Evolutionary conservation across 2,329 filamentous ascomycete genomes (phyloP).

Genomic region (Dryadomyces quercus-mongolicae): DNA sequence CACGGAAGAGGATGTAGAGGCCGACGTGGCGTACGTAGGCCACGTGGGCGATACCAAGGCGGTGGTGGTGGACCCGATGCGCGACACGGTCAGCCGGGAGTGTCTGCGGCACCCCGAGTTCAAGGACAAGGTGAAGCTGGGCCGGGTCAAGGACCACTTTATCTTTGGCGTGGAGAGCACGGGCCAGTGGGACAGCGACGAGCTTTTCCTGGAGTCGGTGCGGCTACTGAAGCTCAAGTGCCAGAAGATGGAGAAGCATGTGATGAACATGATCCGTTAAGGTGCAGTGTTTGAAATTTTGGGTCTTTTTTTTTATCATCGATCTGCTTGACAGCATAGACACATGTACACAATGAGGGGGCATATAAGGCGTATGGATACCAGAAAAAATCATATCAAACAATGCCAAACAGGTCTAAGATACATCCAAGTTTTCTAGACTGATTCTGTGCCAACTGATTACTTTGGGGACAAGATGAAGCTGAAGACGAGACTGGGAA

Average conservation of each 20-base stretch:
- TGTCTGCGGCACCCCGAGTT: conserved; percentile 87
- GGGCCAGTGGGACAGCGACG: conserved; percentile 88
- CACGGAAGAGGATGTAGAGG: conserved; percentile 50
- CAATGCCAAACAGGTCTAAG: neutral
- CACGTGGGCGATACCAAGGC: conserved; percentile 75
- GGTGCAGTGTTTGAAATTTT: conserved; percentile 5
- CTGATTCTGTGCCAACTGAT: too few species aligned
- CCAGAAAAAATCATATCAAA: too few species aligned
- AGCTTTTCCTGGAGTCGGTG: conserved; percentile 83
- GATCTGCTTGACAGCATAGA: neutral
- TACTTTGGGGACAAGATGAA: conserved; percentile 30
- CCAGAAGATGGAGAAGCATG: conserved; percentile 55
- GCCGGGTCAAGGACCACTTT: conserved; percentile 85
- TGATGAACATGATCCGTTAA: conserved; percentile 50
- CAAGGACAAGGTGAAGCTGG: conserved; percentile 87
- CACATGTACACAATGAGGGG: neutral
- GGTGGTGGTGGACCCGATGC: conserved; percentile 78
- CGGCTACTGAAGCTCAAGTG: conserved; percentile 80
- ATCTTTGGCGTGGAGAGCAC: conserved; percentile 94
- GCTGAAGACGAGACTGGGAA: conserved; percentile 57
- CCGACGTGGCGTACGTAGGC: conserved; percentile 56
- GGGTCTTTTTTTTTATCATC: conserved; percentile 11
- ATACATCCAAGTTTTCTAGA: too few species aligned
- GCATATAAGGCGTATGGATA: conserved; percentile 2
- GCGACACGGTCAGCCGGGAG: conserved; percentile 90